Evolutionary conservation across 179 eudicot genomes (phyloP), one percentile per base, ranked within the genome.

Genomic region (Camellia oleifera): DNA sequence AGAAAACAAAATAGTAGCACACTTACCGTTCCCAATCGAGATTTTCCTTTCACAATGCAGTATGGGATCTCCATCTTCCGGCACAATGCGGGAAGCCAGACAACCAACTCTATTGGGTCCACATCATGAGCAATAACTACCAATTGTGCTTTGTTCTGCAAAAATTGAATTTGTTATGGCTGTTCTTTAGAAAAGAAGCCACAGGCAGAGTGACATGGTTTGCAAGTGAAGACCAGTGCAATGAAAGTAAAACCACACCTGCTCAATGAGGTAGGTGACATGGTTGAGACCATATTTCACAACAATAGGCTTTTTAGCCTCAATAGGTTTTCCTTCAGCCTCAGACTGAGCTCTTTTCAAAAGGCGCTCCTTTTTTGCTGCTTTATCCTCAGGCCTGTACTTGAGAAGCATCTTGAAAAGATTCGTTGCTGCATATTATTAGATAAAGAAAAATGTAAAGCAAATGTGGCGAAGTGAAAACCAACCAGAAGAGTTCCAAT

Each of bases 41-140:
- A 88, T 79, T 95, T 95, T 17, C 98, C 98, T 91, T 95, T 95
- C 13, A 95, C 97, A 80, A 95, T 93, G 83, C 97, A 93, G 88
- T 93, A 95, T 0, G 98, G 98, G 69, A 95, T 90, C 77, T 95
- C 98, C 97, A 95, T 93, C 85, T 95, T 95, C 75, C 98, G 89
- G 91, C 98, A 95, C 75, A 95, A 81, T 4, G 97, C 95, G 45
- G 98, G 98, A 60, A 95, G 94, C 98, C 98, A 95, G 20, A 95
- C 98, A n/a, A 93, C 98, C 69, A 95, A 87, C 91, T 95, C 98
- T 40, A 95, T 95, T 0, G 98, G 98, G 80, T 95, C 98, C 6
- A 95, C 98, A 72, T 95, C 98, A 84, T 93, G 98, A 69, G 97
- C 98, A 52, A 95, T 95, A 66, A 95, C 92, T 11, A 95, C 98